These are phyloP conservation scores for Fusarium hostae DNA, from an alignment of 2,329 filamentous ascomycete genomes.

Conservation along the genomic window DNA sequence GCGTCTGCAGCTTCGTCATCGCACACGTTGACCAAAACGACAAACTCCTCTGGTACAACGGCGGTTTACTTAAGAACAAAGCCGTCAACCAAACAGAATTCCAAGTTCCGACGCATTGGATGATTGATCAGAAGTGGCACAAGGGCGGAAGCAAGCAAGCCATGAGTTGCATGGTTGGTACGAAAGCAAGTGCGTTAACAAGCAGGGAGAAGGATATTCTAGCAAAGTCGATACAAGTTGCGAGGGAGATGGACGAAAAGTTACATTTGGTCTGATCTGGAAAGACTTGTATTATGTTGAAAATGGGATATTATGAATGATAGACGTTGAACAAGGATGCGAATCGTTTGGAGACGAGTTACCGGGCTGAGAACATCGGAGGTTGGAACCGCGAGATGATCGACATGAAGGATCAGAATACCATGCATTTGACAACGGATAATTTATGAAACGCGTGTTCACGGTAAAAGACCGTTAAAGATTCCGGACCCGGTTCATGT, in stretches of 20 bases:
- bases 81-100: slow-evolving; percentile 46
- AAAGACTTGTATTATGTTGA: not conserved
- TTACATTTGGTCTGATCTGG: slow-evolving; percentile 1
- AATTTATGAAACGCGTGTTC: not conserved
- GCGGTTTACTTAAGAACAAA: slow-evolving; percentile 56
- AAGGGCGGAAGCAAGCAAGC: slow-evolving; percentile 49
- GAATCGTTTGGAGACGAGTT: not conserved
- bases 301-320: not conserved
- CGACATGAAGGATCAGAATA: not conserved
- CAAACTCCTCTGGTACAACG: slow-evolving; percentile 56
- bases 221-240: slow-evolving; percentile 10
- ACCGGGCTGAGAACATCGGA: not conserved
- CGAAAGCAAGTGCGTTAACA: slow-evolving; percentile 5
- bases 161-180: slow-evolving; percentile 53
- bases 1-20: slow-evolving; percentile 55
- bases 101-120: slow-evolving; percentile 53
- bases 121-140: slow-evolving; percentile 53
- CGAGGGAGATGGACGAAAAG: slow-evolving; percentile 20
- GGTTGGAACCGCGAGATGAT: not conserved
- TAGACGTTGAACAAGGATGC: not conserved
- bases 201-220: slow-evolving; percentile 13
- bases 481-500: not conserved
- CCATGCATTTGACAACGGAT: not conserved
- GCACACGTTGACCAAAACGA: slow-evolving; percentile 55
- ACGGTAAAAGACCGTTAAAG: not conserved